Evolutionary conservation across 331 rosid genomes (phyloP), one percentile per base, ranked within the genome.

Genomic region (Saraca asoca): DNA sequence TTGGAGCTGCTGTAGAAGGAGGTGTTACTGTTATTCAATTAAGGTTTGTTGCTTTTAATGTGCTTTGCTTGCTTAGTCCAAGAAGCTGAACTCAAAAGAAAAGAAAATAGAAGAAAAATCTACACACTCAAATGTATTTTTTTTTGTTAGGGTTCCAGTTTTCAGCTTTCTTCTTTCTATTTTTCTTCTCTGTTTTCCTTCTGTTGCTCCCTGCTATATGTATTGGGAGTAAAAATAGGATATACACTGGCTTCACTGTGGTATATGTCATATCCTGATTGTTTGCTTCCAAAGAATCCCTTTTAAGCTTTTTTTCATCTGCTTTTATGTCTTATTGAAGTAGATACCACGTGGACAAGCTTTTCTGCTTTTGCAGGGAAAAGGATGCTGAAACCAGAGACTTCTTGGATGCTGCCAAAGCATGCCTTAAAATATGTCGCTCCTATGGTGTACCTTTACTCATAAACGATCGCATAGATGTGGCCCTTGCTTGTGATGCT

Each of bases 1-100:
- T 93, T 78, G 76, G 76, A 79, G 96, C 87, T 79, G 91, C 91
- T 5, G 78, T 93, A 51, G 85, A 87, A 71, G 98, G 98, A 66
- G 95, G 98, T 58, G 91, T 96, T 58, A 93, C 96, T 74, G 84
- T 93, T 72, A 75, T 93, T 78, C 98, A 90, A 84, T 67, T 89
- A 64, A 90, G 98, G 96, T 93, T 70, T 76, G 82, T 52, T 81
- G 35, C 71, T 61, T 19, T 51, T 43, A 9, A 18, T 34, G 38
- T 59, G 15, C 31, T 77, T 73, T 50, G 18, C 42, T 45, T 58
- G 7, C 57, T 66, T 51, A 17, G 56, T 14, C 51, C 31, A 3
- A 3, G n/a, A n/a, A 3, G 31, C 31, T 24, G 31, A 24, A 38
- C 12, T 1, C 12, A n/a, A 46, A 11, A 15, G 12, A 50, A 17